These are phyloP conservation scores for Magnolia kwangsiensis DNA, from an alignment of 164 flowering plant species.

Conservation along the genomic window DNA sequence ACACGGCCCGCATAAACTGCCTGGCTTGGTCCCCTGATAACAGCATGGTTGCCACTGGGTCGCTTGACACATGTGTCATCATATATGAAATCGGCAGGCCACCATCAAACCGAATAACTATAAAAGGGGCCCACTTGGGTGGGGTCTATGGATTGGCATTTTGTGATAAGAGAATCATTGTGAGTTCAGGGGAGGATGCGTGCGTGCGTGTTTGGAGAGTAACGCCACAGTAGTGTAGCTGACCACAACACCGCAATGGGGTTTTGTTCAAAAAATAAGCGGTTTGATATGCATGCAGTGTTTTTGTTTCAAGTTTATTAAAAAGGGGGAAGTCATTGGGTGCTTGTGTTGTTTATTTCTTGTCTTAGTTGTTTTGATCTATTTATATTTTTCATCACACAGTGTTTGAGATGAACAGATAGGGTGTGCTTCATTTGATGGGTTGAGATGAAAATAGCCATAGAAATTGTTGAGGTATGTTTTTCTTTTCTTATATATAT, in stretches of 20 bases:
- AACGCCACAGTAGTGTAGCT: slow-evolving; percentile 32
- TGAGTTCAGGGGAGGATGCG: slow-evolving; percentile 95
- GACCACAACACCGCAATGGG: background rate
- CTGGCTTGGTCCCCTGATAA: slow-evolving; percentile 92
- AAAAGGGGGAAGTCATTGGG: background rate
- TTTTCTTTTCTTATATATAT: too few species aligned
- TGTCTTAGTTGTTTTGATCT: background rate
- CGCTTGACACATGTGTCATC: slow-evolving; percentile 83
- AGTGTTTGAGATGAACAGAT: background rate
- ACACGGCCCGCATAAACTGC: slow-evolving; percentile 88
- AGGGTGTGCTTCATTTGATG: background rate
- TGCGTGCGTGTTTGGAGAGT: slow-evolving; percentile 80
- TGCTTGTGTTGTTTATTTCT: background rate
- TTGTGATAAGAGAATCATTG: slow-evolving; percentile 56
- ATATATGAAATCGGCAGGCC: slow-evolving; percentile 77
- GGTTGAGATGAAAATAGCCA: background rate
- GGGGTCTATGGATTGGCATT: slow-evolving; percentile 91
- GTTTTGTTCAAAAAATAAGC: slow-evolving; percentile 4
- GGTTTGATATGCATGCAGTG: slow-evolving; percentile 10
- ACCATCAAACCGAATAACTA: slow-evolving; percentile 74
- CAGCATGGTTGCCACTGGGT: slow-evolving; percentile 88
- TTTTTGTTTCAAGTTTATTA: background rate
- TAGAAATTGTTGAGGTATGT: background rate
- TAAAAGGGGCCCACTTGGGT: slow-evolving; percentile 93
- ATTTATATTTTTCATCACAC: background rate